A percentile compares a stretch with the other conserved stretches of the same genome.
Conservation (phyloP, 2,329 filamentous ascomycete species). For the Monilinia vaccinii-corymbosi region DNA sequence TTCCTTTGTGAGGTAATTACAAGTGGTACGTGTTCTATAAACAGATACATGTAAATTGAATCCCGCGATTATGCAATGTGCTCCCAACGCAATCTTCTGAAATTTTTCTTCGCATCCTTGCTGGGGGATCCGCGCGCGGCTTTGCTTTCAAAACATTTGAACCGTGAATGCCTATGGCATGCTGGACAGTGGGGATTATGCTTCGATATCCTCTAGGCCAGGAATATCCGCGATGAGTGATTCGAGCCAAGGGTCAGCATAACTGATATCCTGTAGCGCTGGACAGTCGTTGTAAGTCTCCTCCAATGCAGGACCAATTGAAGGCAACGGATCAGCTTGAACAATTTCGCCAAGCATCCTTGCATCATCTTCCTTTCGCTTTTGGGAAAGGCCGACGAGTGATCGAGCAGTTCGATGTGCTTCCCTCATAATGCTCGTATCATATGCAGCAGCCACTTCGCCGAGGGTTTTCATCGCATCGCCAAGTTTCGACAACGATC, state of each 20-base stretch:
- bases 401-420: slow-evolving; percentile 8
- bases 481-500: slow-evolving; percentile 1
- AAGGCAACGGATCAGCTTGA: neutral
- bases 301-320: neutral
- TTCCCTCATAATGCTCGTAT: slow-evolving; percentile 5
- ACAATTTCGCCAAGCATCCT: neutral
- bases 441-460: slow-evolving; percentile 1
- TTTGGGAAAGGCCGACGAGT: slow-evolving; percentile 3
- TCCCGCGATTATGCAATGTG: neutral
- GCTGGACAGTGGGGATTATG: neutral
- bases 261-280: neutral
- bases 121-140: too few species aligned
- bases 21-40: neutral
- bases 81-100: neutral
- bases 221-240: slow-evolving; percentile 2
- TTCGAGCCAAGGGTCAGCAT: slow-evolving; percentile 3
- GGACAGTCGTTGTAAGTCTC: neutral
- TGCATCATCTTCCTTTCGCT: slow-evolving; percentile 1
- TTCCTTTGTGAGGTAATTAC: neutral
- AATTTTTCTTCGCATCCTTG: neutral
- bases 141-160: neutral
- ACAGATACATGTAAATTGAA: neutral
- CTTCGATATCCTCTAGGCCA: neutral
- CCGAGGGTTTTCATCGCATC: slow-evolving; percentile 11
- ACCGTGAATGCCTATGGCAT: neutral